phyloP scores from a whole-genome alignment of 441 rosid genomes.

The Aleurites moluccanus region DNA sequence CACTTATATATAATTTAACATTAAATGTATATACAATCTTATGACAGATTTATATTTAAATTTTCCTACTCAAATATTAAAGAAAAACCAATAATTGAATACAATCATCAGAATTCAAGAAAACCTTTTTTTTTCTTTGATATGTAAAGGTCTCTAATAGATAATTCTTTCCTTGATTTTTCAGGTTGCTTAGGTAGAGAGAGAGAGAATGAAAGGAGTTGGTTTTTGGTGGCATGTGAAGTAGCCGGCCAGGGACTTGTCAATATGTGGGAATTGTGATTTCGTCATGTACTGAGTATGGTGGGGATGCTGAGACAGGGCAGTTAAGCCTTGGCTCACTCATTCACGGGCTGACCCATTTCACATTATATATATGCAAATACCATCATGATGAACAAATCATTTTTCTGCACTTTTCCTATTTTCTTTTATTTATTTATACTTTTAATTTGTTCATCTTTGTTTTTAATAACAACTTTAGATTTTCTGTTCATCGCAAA shows the following conservation, averaged over 20 bases:
- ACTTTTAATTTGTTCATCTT: too few species aligned
- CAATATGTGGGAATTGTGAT: constrained; percentile 46
- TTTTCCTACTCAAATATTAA: too few species aligned
- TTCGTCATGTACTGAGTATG: constrained; percentile 38
- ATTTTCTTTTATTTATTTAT: too few species aligned
- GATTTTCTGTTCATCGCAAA: too few species aligned
- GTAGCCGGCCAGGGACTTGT: constrained; percentile 63
- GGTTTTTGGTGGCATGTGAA: constrained; percentile 66
- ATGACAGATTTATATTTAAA: too few species aligned
- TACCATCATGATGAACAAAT: constrained; percentile 31
- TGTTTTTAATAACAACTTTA: too few species aligned
- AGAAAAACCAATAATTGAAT: too few species aligned
- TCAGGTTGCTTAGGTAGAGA: constrained; percentile 12
- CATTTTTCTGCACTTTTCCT: constrained; percentile 23
- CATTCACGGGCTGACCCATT: constrained; percentile 34
- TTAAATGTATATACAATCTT: too few species aligned
- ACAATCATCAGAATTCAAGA: neutral
- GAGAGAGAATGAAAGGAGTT: constrained; percentile 18
- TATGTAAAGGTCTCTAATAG: neutral
- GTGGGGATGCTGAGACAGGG: constrained; percentile 28
- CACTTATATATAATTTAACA: too few species aligned
- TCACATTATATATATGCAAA: too few species aligned
- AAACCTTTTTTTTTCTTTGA: neutral
- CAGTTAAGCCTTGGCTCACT: constrained; percentile 42
- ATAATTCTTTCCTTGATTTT: neutral